Percentiles rank a stretch among this genome's conserved stretches.
Evolutionary conservation across 108 stramenopile genomes (phyloP).

Genomic region (Skeletonema marinoi): DNA sequence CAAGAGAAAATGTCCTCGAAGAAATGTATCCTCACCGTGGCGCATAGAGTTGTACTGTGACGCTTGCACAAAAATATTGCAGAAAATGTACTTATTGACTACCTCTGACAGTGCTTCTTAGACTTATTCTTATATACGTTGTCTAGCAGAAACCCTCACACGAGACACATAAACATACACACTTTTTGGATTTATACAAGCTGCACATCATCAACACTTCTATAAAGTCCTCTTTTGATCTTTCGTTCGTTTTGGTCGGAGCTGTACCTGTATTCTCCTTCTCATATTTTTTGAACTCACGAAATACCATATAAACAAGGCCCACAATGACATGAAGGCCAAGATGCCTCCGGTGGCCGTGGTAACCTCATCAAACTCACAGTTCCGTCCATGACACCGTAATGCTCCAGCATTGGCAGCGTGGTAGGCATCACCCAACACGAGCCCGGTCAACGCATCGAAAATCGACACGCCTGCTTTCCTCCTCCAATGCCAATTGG

Average conservation of each 20-base stretch:
- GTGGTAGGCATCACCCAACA: constrained; percentile 15
- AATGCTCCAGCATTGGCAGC: constrained; percentile 10
- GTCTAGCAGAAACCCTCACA: no score
- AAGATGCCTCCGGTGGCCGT: constrained; percentile 23
- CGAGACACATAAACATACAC: no score
- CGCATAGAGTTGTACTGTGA: no score
- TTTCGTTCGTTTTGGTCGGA: background rate
- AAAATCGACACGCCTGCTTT: constrained; percentile 36
- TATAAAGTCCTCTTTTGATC: background rate
- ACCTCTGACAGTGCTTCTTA: no score
- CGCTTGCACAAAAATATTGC: no score
- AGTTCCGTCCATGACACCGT: constrained; percentile 34
- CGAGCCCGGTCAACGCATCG: constrained; percentile 15
- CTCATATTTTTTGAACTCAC: constrained; percentile 10
- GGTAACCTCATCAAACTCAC: constrained; percentile 32
- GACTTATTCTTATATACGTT: no score
- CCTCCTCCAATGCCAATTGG: constrained; percentile 20
- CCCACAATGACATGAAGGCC: constrained; percentile 3
- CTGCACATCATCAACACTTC: background rate
- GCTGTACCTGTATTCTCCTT: background rate
- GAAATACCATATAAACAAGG: constrained; percentile 27
- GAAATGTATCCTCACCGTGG: no score
- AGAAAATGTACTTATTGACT: no score
- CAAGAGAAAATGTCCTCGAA: no score
- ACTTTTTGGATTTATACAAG: background rate